Percentiles rank a stretch among this genome's conserved stretches.
Conservation (phyloP, 192 early-diverging fungal species). For the Backusella tarrabulga region DNA sequence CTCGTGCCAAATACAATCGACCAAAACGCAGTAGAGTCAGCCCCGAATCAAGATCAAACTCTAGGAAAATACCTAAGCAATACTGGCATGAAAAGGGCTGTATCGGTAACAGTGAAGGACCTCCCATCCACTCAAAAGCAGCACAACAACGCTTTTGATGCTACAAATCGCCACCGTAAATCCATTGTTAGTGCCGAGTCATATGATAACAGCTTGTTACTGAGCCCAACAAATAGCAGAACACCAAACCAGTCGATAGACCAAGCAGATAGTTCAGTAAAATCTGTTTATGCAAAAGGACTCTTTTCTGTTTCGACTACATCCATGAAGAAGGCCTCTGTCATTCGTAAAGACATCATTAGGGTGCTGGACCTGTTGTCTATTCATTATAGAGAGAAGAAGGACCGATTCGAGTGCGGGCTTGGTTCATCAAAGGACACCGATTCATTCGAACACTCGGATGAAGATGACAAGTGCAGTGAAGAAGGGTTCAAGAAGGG, state of each 20-base stretch:
- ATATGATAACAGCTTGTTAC: background rate
- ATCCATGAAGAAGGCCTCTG: constrained; percentile 44
- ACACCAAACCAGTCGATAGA: background rate
- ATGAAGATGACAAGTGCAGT: background rate
- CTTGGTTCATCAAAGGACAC: background rate
- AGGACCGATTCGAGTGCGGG: background rate
- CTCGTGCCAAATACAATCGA: background rate
- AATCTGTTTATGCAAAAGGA: constrained; percentile 53
- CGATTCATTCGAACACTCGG: background rate
- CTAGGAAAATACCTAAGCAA: background rate
- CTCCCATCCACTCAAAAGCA: background rate
- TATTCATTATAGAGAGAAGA: background rate
- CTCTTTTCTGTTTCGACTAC: constrained; percentile 56
- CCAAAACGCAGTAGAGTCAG: background rate
- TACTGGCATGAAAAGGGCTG: background rate
- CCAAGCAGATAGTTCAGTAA: constrained; percentile 43
- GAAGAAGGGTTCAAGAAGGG: constrained; percentile 18
- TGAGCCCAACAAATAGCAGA: background rate
- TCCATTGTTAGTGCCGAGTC: background rate
- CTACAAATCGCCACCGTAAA: background rate
- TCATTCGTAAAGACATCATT: constrained; percentile 48
- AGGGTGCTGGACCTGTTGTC: constrained; percentile 32
- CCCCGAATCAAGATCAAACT: background rate
- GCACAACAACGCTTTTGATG: background rate
- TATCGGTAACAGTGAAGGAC: background rate